These are phyloP conservation scores for Aureobasidium subglaciale DNA, from an alignment of 2,329 filamentous ascomycete species.

Conservation along the genomic window DNA sequence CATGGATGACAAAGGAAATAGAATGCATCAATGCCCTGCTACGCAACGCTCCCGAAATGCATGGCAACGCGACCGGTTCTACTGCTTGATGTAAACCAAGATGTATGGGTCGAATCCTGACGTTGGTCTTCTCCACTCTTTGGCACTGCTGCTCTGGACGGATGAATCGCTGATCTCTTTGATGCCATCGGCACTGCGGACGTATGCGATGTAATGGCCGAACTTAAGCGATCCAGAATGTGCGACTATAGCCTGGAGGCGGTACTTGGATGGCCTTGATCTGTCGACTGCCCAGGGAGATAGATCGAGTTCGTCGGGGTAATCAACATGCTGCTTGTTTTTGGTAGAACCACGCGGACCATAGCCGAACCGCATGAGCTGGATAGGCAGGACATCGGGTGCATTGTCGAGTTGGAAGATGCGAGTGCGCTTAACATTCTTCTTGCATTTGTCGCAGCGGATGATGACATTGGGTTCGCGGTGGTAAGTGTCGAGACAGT, in stretches of 20 bases:
- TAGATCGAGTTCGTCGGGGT: constrained; percentile 17
- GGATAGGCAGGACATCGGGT: constrained; percentile 19
- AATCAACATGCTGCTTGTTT: constrained; percentile 11
- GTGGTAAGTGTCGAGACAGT: constrained; percentile 17
- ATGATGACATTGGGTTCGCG: constrained; percentile 14
- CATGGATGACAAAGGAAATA: neutral
- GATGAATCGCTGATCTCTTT: constrained; percentile 15
- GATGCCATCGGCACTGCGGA: constrained; percentile 21
- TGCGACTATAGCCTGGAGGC: constrained; percentile 19
- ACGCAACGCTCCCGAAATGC: neutral
- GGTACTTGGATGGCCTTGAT: constrained; percentile 14
- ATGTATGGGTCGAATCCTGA: constrained; percentile 18
- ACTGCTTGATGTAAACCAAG: constrained; percentile 18
- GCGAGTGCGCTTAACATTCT: constrained; percentile 9
- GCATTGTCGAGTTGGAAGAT: constrained; percentile 11
- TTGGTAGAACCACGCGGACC: constrained; percentile 4
- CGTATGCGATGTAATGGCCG: constrained; percentile 21
- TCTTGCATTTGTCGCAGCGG: constrained; percentile 18
- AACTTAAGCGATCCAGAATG: constrained; percentile 16
- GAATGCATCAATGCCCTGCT: neutral
- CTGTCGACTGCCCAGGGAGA: constrained; percentile 3
- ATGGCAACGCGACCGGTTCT: neutral
- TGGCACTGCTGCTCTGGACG: neutral
- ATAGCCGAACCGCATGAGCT: constrained; percentile 18
- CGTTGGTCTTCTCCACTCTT: constrained; percentile 6